phyloP scores from a whole-genome alignment of 495 filamentous ascomycete species.

The Bryoglossum gracile region DNA sequence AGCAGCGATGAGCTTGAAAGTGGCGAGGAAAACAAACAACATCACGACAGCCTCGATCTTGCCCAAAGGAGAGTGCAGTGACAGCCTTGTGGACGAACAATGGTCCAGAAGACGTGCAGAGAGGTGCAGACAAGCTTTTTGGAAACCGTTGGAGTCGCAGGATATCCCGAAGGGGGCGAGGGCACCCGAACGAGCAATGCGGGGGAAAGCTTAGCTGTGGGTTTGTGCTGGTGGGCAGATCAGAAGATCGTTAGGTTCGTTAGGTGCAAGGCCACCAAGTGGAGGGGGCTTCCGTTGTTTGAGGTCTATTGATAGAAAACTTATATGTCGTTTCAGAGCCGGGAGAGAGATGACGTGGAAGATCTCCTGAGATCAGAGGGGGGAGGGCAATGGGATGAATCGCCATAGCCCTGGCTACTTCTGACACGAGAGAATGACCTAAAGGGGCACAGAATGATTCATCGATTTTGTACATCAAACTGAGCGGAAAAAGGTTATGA shows the following conservation, averaged over 20 bases:
- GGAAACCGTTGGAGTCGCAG: not conserved
- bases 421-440: not conserved
- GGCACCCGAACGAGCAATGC: not conserved
- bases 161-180: too few relatives aligned
- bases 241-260: not conserved
- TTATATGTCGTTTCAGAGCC: not conserved
- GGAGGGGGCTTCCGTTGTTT: not conserved
- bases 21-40: not conserved
- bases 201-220: not conserved
- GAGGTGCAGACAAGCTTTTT: constrained; percentile 2
- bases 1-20: too few relatives aligned
- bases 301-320: constrained; percentile 1
- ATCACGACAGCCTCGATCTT: not conserved
- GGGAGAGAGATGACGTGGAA: not conserved
- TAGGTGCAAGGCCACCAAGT: not conserved
- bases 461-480: constrained; percentile 1
- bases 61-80: too few relatives aligned
- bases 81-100: not conserved
- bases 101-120: not conserved
- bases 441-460: constrained; percentile 2
- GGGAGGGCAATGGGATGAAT: not conserved
- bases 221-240: too few relatives aligned
- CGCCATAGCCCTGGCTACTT: not conserved
- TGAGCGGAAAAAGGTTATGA: not conserved
- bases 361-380: not conserved